Base-by-base conservation (phyloP, 805 yeast species). In the Dipodascus geniculatus region DNA sequence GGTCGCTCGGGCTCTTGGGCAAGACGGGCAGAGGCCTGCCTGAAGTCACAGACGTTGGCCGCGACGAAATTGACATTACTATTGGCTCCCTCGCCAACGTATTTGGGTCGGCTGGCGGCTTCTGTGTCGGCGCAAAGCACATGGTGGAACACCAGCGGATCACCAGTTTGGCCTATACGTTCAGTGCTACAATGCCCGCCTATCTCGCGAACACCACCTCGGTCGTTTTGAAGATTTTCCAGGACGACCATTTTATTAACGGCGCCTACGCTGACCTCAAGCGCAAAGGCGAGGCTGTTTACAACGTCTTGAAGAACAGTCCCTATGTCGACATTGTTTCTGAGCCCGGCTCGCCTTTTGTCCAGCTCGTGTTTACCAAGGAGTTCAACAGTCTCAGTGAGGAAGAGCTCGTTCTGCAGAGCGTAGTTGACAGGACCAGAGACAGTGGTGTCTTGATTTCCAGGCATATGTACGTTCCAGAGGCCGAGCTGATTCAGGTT, bases 101-200 rank as follows among this genome's bases (percentile, higher is more conserved):
- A 0, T 75, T 91, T 58, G 91, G 88, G 6, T 76, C 93, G 1
- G 81, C 91, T 51, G 99, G 99, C 58, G 98, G 96, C 0, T 91
- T 87, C 71, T 93, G 96, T 65, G 85, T 87, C 24, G 99, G 98
- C 55, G 83, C 79, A 47, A 68, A 72, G 23, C 83, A 83, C 53
- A 87, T 93, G 88, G 80, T 89, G 33, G 82, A 83, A 61, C 96
- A 91, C 71, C 99, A 93, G 74, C 81, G 96, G 67, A 84, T 93
- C 62, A 85, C 88, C 22, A 87, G 96, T 14, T 75, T 76, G 59
- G 96, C 96, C 2, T 93, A 88, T 66, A 93, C 93, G 56, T 93
- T 87, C 67, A 85, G 95, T 63, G 99, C 99, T 4, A 79, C 96
- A 1, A 78, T 91, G 65, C 98, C 99, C 11, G 95, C 97, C 22